phyloP scores from a whole-genome alignment of 2,329 filamentous ascomycete genomes.

The Beauveria varroae region DNA sequence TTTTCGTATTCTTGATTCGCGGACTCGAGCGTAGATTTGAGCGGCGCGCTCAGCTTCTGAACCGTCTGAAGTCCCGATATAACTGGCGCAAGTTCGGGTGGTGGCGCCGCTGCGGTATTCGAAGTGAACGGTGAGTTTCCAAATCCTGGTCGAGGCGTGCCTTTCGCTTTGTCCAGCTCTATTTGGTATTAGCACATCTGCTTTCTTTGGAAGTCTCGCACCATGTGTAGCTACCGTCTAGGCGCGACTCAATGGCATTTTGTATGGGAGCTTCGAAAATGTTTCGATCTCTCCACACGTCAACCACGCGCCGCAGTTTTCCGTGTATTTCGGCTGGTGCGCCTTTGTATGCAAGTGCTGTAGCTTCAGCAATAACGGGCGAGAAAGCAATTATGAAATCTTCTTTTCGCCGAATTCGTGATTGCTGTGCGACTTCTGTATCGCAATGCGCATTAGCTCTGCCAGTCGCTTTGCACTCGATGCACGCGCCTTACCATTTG shows the following conservation, averaged over 20 bases:
- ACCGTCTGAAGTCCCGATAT: constrained; percentile 66
- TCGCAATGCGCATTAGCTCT: constrained; percentile 4
- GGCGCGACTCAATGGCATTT: constrained; percentile 67
- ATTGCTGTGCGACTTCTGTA: constrained; percentile 90
- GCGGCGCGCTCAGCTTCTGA: constrained; percentile 62
- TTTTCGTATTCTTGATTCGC: constrained; percentile 82
- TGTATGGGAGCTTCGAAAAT: constrained; percentile 82
- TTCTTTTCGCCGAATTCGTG: constrained; percentile 82
- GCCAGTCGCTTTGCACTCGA: neutral
- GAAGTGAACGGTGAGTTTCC: constrained; percentile 54
- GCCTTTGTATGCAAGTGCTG: constrained; percentile 82
- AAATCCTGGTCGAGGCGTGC: constrained; percentile 43
- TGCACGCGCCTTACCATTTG: constrained; percentile 61
- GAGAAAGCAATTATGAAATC: constrained; percentile 91
- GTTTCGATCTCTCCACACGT: constrained; percentile 82
- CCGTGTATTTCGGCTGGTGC: constrained; percentile 77
- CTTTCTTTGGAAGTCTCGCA: too few relatives aligned
- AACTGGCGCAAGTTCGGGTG: constrained; percentile 63
- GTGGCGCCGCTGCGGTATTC: constrained; percentile 31
- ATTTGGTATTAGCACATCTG: constrained; percentile 13
- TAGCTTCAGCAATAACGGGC: constrained; percentile 87
- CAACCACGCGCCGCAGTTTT: constrained; percentile 81
- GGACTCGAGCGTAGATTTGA: constrained; percentile 58
- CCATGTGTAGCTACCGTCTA: constrained; percentile 57
- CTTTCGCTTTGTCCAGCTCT: constrained; percentile 58